Evolutionary conservation across 164 flowering plant species (phyloP), one percentile per base, ranked within the genome.

Genomic region (Vitis rotundifolia): DNA sequence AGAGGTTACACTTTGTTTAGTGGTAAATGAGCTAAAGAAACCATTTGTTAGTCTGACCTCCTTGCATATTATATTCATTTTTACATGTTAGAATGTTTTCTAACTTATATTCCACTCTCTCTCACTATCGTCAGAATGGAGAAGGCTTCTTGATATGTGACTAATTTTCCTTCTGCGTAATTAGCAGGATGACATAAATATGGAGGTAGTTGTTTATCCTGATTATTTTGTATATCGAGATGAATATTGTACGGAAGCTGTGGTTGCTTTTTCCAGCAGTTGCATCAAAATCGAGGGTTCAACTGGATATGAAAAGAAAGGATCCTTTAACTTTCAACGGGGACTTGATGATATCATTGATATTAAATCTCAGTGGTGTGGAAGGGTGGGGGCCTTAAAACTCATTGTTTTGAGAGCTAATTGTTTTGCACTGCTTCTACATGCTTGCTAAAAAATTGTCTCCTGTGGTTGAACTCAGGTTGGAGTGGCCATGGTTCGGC

Each of bases 311-410:
- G 73, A 52, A 51, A 53, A 66, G 3, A 50, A 60, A n/a, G 78
- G 60, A 56, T 49, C 54, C 22, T 69, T 76, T 47, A 48, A 57
- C 47, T 47, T 71, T 64, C 77, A 79, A 67, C 72, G 69, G 75
- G 73, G 58, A 67, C 61, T 79, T 44, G 79, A 79, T 51, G 81
- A 79, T 68, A 64, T 82, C 28, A 14, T 79, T 31, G 48, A 37
- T 59, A 73, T 79, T 19, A 54, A 73, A 63, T 75, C 64, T 65
- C 73, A 79, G 61, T 70, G 76, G 70, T 64, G 65, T 61, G 76
- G 63, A 73, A 80, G 61, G 80, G 98, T 92, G 74, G 79, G 94
- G 79, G 94, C 78, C 75, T 13, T 63, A 22, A 63, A 61, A 31
- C 26, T 64, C 62, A 31, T 10, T 44, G 14, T 68, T 59, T 0